phyloP scores from a whole-genome alignment of 169 alveolate species.

The Neospora caninum region DNA sequence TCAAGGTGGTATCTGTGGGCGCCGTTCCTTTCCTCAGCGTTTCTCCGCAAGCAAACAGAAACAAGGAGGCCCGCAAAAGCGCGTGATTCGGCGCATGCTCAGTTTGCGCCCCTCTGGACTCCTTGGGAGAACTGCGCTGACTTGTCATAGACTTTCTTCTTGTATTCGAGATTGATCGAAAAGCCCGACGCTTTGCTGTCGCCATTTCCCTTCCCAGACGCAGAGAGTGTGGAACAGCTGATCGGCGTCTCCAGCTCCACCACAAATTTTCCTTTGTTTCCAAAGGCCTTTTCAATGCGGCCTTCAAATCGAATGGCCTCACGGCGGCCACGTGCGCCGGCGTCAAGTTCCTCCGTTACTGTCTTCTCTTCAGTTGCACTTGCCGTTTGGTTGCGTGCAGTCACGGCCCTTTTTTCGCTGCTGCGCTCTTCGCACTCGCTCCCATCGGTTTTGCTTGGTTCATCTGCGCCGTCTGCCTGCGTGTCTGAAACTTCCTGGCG shows the following conservation, averaged over 20 bases:
- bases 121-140: background rate
- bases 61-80: no score
- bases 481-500: background rate
- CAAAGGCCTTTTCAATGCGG: constrained; percentile 19
- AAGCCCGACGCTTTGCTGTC: background rate
- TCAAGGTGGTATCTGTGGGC: no score
- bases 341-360: background rate
- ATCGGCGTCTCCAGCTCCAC: background rate
- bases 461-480: background rate
- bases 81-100: no score
- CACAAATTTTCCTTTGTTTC: constrained; percentile 24
- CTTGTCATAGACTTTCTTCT: background rate
- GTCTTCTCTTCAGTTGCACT: background rate
- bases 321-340: background rate
- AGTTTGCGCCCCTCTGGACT: no score
- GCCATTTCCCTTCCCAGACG: background rate
- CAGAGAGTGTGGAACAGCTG: background rate
- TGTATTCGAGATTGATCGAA: background rate
- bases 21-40: no score
- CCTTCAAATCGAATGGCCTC: background rate
- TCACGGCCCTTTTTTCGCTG: no score
- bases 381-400: no score
- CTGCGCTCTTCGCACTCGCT: no score
- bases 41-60: no score
- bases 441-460: background rate